These are phyloP conservation scores for Thermothielavioides terrestris DNA, from an alignment of 495 filamentous ascomycete species.

Conservation along the genomic window DNA sequence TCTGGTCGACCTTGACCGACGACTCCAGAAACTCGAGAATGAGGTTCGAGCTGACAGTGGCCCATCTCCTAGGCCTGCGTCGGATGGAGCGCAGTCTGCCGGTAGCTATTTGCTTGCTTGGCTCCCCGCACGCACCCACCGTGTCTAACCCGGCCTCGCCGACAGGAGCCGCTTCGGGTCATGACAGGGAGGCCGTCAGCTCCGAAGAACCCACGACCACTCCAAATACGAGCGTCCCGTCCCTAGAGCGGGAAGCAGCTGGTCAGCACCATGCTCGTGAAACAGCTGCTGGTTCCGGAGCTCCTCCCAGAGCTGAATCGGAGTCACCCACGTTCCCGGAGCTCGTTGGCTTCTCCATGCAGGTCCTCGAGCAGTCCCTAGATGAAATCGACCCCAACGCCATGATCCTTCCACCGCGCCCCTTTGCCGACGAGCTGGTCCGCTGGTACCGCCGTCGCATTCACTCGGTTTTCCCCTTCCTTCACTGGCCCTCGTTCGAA, in stretches of 20 bases:
- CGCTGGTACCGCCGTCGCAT: conserved; percentile 29
- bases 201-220: background rate
- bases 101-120: background rate
- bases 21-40: conserved; percentile 14
- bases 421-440: conserved; percentile 27
- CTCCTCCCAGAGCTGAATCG: background rate
- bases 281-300: background rate
- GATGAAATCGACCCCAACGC: conserved; percentile 6
- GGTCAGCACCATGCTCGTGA: background rate
- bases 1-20: conserved; percentile 15
- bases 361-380: background rate
- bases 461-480: conserved; percentile 31
- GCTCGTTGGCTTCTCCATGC: conserved; percentile 2
- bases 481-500: conserved; percentile 30
- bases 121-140: background rate
- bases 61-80: background rate
- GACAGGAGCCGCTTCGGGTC: background rate
- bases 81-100: background rate
- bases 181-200: background rate
- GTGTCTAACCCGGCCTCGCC: background rate
- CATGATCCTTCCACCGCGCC: conserved; percentile 25
- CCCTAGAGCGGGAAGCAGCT: conserved; percentile 2
- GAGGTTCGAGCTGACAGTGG: background rate
- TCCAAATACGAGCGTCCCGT: background rate
- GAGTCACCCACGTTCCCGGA: background rate